Conservation (phyloP, 2,329 filamentous ascomycete genomes). For the Diaporthe sp. region DNA sequence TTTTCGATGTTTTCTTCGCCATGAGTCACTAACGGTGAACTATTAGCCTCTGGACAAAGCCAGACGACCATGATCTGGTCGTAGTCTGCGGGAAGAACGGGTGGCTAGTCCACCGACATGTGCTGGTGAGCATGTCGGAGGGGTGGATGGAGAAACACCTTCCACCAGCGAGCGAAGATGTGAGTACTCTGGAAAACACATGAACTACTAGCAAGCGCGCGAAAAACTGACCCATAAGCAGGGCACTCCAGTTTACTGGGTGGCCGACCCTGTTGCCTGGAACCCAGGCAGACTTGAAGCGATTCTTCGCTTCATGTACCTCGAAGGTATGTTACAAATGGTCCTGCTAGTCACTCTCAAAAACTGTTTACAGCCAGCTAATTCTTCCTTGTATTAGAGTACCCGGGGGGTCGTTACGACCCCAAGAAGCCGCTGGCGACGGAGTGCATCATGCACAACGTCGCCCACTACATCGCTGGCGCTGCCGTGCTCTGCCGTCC, state of each 20-base stretch:
- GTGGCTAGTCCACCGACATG: constrained; percentile 38
- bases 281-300: constrained; percentile 42
- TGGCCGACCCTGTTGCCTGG: constrained; percentile 42
- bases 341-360: too few relatives aligned
- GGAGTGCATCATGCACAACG: constrained; percentile 43
- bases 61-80: constrained; percentile 20
- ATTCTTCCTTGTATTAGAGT: constrained; percentile 40
- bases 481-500: constrained; percentile 44
- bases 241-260: constrained; percentile 21
- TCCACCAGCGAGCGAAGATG: constrained; percentile 25
- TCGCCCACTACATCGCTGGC: constrained; percentile 48
- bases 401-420: constrained; percentile 41
- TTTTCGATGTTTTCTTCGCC: too few relatives aligned
- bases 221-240: constrained; percentile 21
- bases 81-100: constrained; percentile 8
- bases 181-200: constrained; percentile 23
- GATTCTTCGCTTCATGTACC: constrained; percentile 50
- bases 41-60: constrained; percentile 26
- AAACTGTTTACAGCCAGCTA: background rate
- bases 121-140: constrained; percentile 36
- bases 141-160: constrained; percentile 36
- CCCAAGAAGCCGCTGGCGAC: constrained; percentile 41
- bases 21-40: background rate
- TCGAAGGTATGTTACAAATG: constrained; percentile 37
- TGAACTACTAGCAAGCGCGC: too few relatives aligned